Base-by-base conservation (phyloP, 208 protist species). In the Leishmania aethiopica region DNA sequence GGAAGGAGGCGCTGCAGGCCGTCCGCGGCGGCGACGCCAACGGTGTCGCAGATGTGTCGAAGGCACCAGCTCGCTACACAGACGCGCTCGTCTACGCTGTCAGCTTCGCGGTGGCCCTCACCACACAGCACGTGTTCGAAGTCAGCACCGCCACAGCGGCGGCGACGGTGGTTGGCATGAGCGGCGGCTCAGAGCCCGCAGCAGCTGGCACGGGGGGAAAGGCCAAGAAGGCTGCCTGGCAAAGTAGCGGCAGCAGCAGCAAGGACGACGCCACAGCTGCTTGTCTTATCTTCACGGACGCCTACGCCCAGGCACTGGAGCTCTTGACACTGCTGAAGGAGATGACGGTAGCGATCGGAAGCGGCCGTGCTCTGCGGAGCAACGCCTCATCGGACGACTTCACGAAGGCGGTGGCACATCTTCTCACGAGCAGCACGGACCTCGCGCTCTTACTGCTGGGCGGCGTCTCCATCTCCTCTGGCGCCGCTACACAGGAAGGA, bases 41-140 rank as follows among this genome's bases (percentile, higher is more conserved):
- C 32, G 22, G n/a, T 51, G 28, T 66, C 17, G 53, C 64, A n/a
- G 35, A 55, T 37, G 47, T 19, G 37, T 82, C 77, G 25, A 77
- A 53, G n/a, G 57, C 69, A 70, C 37, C 87, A 2, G 77, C 85
- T n/a, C 57, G 75, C 53, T 84, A 94, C 51, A 91, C 88, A n/a
- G 94, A 97, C 17, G 87, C 88, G 2, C 86, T 97, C 8, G 76
- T 97, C 53, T 95, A 95, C 86, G 92, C 92, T 40, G 74, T 94
- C 42, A 97, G 94, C 86, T 96, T 93, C 76, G 81, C 91, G 17
- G 86, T 90, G 19, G 86, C 89, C 6, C 82, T 95, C 37, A 86
- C 90, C 15, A 87, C 77, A 6, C 91, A 95, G 57, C 91, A 97
- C 84, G 49, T 95, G 32, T 64, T 83, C 1, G 57, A 82, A n/a